phyloP scores from a whole-genome alignment of 805 yeast species.

The Barnettozyma wickerhamii region DNA sequence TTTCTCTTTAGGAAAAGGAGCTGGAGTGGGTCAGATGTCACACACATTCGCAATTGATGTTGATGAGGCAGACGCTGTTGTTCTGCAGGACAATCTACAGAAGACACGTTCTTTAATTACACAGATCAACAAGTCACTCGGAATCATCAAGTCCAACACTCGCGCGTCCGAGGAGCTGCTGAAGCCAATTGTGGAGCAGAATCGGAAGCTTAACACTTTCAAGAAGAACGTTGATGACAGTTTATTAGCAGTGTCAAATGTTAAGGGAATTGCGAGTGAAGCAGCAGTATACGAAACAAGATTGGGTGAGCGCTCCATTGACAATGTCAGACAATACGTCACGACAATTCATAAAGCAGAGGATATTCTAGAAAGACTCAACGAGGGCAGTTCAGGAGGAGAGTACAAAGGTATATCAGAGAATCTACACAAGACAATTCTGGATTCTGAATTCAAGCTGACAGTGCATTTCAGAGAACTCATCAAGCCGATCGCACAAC shows the following conservation, averaged over 20 bases:
- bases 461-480: conserved; percentile 44
- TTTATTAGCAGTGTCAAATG: conserved; percentile 40
- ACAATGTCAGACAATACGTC: conserved; percentile 31
- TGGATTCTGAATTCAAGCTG: conserved; percentile 52
- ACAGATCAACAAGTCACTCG: conserved; percentile 52
- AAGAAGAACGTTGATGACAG: conserved; percentile 57
- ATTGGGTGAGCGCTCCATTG: conserved; percentile 27
- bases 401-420: conserved; percentile 66
- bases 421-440: conserved; percentile 52
- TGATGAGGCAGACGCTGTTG: conserved; percentile 81
- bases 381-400: conserved; percentile 18
- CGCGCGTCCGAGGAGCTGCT: conserved; percentile 56
- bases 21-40: too few species aligned
- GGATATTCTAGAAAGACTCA: conserved; percentile 36
- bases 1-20: too few species aligned
- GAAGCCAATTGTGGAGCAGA: conserved; percentile 65
- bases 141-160: conserved; percentile 48
- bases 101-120: conserved; percentile 53
- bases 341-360: conserved; percentile 41
- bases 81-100: conserved; percentile 67
- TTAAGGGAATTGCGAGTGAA: conserved; percentile 45
- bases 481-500: conserved; percentile 35
- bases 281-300: conserved; percentile 38
- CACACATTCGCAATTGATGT: conserved; percentile 39
- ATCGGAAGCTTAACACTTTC: conserved; percentile 49